Evolutionary conservation across 768 basidiomycete genomes (phyloP).

Genomic region (Tylopilus subfusipes): DNA sequence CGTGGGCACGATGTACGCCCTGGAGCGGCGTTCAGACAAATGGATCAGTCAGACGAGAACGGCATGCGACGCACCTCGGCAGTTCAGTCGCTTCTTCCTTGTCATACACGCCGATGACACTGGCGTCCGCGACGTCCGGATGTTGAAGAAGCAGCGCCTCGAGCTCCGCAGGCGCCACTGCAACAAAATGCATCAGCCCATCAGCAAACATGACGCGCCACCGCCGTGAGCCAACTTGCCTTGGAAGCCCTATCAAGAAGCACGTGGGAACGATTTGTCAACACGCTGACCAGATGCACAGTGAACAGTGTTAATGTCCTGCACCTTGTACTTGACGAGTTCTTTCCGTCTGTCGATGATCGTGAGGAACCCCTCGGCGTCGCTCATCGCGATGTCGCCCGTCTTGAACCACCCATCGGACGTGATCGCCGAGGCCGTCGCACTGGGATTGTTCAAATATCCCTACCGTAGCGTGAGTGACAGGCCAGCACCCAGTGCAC

Average conservation of each 20-base stretch:
- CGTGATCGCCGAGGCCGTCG: slow-evolving; percentile 68
- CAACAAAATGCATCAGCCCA: neutral
- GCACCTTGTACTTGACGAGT: slow-evolving; percentile 72
- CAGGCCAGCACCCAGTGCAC: neutral
- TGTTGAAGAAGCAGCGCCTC: slow-evolving; percentile 74
- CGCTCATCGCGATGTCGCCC: slow-evolving; percentile 71
- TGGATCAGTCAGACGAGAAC: no score
- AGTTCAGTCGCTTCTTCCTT: slow-evolving; percentile 74
- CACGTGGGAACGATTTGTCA: neutral
- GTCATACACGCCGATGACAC: slow-evolving; percentile 73
- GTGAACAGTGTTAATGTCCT: neutral
- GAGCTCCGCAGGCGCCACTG: slow-evolving; percentile 85
- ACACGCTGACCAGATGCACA: neutral
- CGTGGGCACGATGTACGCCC: slow-evolving; percentile 54
- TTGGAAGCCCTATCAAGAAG: slow-evolving; percentile 60
- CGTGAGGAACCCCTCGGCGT: slow-evolving; percentile 67
- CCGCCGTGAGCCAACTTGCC: slow-evolving; percentile 35
- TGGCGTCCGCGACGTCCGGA: slow-evolving; percentile 72
- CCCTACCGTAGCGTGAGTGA: slow-evolving; percentile 42
- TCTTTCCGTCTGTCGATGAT: slow-evolving; percentile 77
- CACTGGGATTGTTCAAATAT: slow-evolving; percentile 68
- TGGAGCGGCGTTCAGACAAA: slow-evolving; percentile 17
- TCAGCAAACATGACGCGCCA: neutral
- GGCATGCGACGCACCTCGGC: slow-evolving; percentile 47
- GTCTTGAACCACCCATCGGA: slow-evolving; percentile 84